phyloP scores from a whole-genome alignment of 1,284 basidiomycete species.

The Papiliotrema nemorosa region DNA sequence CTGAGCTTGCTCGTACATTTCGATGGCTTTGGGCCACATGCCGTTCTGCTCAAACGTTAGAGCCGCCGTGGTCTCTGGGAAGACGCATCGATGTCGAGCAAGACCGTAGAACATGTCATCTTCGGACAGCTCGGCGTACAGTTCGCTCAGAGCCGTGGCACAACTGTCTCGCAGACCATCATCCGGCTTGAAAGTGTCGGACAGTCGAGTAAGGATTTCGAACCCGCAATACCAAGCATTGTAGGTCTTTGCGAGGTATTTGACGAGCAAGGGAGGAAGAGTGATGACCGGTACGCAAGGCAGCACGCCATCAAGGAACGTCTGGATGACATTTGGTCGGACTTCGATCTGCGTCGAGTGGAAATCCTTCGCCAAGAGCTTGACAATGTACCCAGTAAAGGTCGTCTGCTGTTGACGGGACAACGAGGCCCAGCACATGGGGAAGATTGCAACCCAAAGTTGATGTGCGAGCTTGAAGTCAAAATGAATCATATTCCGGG shows the following conservation, averaged over 20 bases:
- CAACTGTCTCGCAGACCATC: conserved; percentile 81
- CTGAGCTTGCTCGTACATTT: conserved; percentile 87
- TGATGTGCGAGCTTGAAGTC: conserved; percentile 75
- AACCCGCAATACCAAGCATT: conserved; percentile 90
- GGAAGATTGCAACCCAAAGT: conserved; percentile 87
- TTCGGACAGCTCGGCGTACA: conserved; percentile 93
- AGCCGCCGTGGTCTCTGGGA: conserved; percentile 86
- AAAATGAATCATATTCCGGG: conserved; percentile 79
- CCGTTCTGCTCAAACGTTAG: conserved; percentile 96
- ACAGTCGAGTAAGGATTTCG: conserved; percentile 78
- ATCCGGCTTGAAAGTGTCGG: conserved; percentile 70
- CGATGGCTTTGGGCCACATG: conserved; percentile 91
- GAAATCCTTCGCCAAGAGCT: conserved; percentile 88
- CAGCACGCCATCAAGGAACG: conserved; percentile 77
- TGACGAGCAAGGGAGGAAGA: conserved; percentile 90
- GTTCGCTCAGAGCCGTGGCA: conserved; percentile 86
- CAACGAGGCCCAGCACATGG: conserved; percentile 82
- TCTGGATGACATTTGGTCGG: conserved; percentile 94
- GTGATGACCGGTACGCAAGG: conserved; percentile 81
- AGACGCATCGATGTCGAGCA: conserved; percentile 85
- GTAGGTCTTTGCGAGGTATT: conserved; percentile 94
- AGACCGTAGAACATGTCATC: conserved; percentile 98
- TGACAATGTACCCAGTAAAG: conserved; percentile 84
- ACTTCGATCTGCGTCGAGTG: conserved; percentile 83
- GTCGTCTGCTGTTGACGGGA: conserved; percentile 83